Evolutionary conservation across 108 stramenopile genomes (phyloP).

Genomic region (Nannochloropsis gaditana): DNA sequence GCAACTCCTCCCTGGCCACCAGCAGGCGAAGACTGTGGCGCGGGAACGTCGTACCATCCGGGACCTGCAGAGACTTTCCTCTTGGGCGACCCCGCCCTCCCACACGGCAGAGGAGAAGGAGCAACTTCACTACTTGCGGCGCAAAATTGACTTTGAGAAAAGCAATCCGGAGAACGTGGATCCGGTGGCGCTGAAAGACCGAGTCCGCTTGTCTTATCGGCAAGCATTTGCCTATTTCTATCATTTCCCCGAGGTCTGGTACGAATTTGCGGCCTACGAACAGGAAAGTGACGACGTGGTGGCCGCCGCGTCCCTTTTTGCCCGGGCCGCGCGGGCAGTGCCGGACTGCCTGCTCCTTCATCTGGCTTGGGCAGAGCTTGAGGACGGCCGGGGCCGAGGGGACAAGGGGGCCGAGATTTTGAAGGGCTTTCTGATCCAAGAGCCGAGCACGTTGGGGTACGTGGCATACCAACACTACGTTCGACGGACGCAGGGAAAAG

Average conservation of each 20-base stretch:
- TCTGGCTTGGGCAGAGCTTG: constrained; percentile 33
- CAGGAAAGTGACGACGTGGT: constrained; percentile 23
- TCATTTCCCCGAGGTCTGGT: constrained; percentile 44
- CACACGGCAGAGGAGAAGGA: constrained; percentile 29
- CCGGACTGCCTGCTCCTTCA: constrained; percentile 33
- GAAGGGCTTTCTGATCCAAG: constrained; percentile 30
- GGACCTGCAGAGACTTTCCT: constrained; percentile 24
- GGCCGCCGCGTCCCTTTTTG: constrained; percentile 26
- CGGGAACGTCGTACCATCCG: constrained; percentile 24
- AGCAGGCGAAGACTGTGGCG: constrained; percentile 32
- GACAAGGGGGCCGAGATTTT: constrained; percentile 23
- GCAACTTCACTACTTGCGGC: constrained; percentile 23
- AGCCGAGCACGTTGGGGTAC: constrained; percentile 36
- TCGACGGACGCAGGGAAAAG: constrained; percentile 33
- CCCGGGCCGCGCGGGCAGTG: constrained; percentile 28
- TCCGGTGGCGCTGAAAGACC: constrained; percentile 24
- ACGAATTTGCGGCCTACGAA: constrained; percentile 38
- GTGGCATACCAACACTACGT: constrained; percentile 41
- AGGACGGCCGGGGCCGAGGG: constrained; percentile 33
- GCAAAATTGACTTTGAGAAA: constrained; percentile 33
- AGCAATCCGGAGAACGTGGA: constrained; percentile 33
- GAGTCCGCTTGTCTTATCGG: constrained; percentile 32
- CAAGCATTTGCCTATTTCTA: constrained; percentile 36
- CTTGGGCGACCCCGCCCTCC: constrained; percentile 26
- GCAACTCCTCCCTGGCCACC: constrained; percentile 4